phyloP scores from a whole-genome alignment of 257 asterid species.

The Fraxinus pennsylvanica region DNA sequence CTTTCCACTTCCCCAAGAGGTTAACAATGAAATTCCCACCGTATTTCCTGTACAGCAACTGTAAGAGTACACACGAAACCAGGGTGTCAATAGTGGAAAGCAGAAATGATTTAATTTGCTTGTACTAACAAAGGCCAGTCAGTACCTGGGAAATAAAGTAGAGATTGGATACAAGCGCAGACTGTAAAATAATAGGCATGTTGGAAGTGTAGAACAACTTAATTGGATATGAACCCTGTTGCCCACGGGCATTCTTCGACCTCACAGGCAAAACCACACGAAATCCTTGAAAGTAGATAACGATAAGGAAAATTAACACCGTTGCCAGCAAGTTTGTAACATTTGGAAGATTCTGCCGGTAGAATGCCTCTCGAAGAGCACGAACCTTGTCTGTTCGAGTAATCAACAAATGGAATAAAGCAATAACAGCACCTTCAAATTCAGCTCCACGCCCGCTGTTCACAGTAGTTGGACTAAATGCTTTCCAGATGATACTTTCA shows the following conservation, averaged over 20 bases:
- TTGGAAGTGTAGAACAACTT: constrained; percentile 86
- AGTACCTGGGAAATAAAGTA: constrained; percentile 85
- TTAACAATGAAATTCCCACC: constrained; percentile 74
- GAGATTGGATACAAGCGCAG: constrained; percentile 80
- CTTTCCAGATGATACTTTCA: constrained; percentile 84
- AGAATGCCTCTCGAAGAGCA: constrained; percentile 82
- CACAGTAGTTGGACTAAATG: constrained; percentile 83
- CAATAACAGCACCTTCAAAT: constrained; percentile 88
- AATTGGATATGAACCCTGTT: constrained; percentile 91
- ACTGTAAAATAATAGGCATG: constrained; percentile 84
- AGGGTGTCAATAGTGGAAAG: background rate
- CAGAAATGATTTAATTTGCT: background rate
- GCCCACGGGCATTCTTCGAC: constrained; percentile 92
- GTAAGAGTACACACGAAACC: constrained; percentile 23
- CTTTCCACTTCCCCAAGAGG: constrained; percentile 84
- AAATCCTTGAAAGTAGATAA: constrained; percentile 86
- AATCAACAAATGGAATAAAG: constrained; percentile 74
- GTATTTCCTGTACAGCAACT: constrained; percentile 72
- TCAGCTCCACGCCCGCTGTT: constrained; percentile 95
- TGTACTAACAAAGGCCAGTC: background rate
- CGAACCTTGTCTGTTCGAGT: constrained; percentile 81
- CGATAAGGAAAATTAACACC: constrained; percentile 77
- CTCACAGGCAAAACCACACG: constrained; percentile 89
- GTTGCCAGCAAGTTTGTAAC: constrained; percentile 86
- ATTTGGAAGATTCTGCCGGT: constrained; percentile 90